Evolutionary conservation across 805 yeast genomes (phyloP).

Genomic region (Jamesozyma piceae): DNA sequence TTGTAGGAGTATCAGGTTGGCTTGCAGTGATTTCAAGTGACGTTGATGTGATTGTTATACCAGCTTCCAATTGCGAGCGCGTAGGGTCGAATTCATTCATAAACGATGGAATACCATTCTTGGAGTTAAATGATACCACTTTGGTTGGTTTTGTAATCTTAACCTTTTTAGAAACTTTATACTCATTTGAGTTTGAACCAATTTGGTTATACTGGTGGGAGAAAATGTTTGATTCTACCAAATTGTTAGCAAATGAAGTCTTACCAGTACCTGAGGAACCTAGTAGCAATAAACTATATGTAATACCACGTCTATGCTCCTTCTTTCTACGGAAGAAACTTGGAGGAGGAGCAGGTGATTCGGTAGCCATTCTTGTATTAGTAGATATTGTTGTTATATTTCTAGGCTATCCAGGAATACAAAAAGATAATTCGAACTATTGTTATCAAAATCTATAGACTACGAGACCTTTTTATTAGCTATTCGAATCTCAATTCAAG

Average conservation of each 20-base stretch:
- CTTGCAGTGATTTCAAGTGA: conserved; percentile 25
- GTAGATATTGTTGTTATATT: too few relatives aligned
- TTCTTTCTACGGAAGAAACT: conserved; percentile 41
- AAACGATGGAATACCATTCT: conserved; percentile 50
- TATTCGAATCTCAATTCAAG: too few relatives aligned
- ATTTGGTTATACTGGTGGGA: conserved; percentile 47
- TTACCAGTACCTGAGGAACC: conserved; percentile 75
- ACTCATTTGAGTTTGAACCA: conserved; percentile 16
- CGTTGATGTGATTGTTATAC: conserved; percentile 54
- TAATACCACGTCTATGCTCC: conserved; percentile 63
- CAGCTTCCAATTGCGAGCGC: conserved; percentile 57
- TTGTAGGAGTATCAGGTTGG: conserved; percentile 4
- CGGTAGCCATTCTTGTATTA: not conserved
- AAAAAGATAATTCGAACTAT: too few relatives aligned
- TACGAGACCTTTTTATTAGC: too few relatives aligned
- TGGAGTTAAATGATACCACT: conserved; percentile 47
- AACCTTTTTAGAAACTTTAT: conserved; percentile 16
- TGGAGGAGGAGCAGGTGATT: conserved; percentile 14
- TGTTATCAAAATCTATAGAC: too few relatives aligned
- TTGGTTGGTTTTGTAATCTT: conserved; percentile 26
- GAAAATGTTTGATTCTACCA: conserved; percentile 52
- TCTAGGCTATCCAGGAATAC: too few relatives aligned
- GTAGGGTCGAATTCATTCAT: conserved; percentile 54
- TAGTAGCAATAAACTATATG: conserved; percentile 62
- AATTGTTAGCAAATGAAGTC: conserved; percentile 62